Conservation (phyloP, 83 land plant species). For the Diphasiastrum complanatum region DNA sequence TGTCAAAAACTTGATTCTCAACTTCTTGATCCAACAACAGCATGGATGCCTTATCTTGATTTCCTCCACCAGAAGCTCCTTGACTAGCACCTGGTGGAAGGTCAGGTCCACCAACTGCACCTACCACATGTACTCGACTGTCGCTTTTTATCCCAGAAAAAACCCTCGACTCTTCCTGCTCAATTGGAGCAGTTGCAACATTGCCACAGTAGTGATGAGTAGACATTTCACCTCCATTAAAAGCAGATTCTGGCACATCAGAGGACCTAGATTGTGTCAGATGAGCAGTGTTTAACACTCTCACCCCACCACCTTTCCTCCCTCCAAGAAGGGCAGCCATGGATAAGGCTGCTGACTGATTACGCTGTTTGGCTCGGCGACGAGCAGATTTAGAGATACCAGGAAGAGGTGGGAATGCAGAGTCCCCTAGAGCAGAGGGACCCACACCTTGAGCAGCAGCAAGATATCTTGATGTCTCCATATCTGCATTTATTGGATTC, state of each 20-base stretch:
- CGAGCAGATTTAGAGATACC: slow-evolving; percentile 24
- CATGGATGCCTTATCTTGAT: too few relatives aligned
- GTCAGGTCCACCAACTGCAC: slow-evolving; percentile 12
- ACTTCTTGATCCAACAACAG: too few relatives aligned
- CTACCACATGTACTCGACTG: neutral
- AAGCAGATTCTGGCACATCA: neutral
- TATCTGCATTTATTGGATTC: slow-evolving; percentile 12
- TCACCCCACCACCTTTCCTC: slow-evolving; percentile 16
- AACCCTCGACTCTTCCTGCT: neutral
- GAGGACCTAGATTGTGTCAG: neutral
- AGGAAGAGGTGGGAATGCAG: slow-evolving; percentile 70
- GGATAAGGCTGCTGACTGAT: slow-evolving; percentile 13
- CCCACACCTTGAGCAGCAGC: slow-evolving; percentile 40
- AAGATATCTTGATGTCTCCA: slow-evolving; percentile 45
- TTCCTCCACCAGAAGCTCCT: slow-evolving; percentile 22
- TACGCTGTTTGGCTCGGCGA: slow-evolving; percentile 10
- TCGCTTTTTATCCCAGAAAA: slow-evolving; percentile 5
- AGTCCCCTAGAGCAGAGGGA: slow-evolving; percentile 39
- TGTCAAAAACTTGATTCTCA: too few relatives aligned
- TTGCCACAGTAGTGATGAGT: neutral
- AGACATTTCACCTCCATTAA: neutral
- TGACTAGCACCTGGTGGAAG: slow-evolving; percentile 14
- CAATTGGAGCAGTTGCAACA: neutral
- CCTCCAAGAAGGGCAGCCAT: slow-evolving; percentile 47
- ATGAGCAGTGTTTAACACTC: slow-evolving; percentile 18